Base-by-base conservation (phyloP, 2,329 filamentous ascomycete genomes). In the Neonectria magnoliae region DNA sequence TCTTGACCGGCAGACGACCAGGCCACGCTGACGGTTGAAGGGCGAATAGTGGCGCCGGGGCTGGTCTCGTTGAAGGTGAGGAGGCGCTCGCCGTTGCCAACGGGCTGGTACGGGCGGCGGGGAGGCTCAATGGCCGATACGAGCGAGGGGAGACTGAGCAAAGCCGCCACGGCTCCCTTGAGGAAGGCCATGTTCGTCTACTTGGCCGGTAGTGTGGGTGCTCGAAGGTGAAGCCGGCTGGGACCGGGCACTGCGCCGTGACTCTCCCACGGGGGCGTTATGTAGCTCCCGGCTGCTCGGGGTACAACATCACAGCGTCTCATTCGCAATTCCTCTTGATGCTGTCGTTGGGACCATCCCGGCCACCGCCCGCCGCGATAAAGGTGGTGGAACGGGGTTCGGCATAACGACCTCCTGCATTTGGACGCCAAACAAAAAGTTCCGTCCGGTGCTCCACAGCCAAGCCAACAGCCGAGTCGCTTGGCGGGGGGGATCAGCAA, bases 11-110 rank as follows among this genome's bases (percentile, higher is more conserved):
- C 85, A 9, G 83, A 79, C 4, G 89, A 82, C 89, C 89, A 91
- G 51, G 80, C 81, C 8, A 88, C 81, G 1, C 81, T 84, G 38
- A 82, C 81, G 13, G 81, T 81, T 13, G 80, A 79, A 1, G 85
- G 79, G 1, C 80, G 72, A 66, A 89, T 81, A 6, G 75, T 81
- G 29, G 81, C 78, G 14, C 73, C 76, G 0, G 83, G 79, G 10
- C 85, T 84, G 1, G 87, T 89, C 73, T 89, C 84, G 71, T 89
- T 89, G 81, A 86, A 91, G 0, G 81, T 86, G 63, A 90, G 77
- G 7, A 88, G 81, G 55, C 84, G 85, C 31, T 83, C 80, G 8
- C 88, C 88, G 65, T 83, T 84, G 22, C 87, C 87, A 4, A 80
- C 79, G 4, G 88, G 87, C 58, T 87, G 85, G 64, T 84, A 80